phyloP scores from a whole-genome alignment of 441 rosid species.

The Pelargonium australe region DNA sequence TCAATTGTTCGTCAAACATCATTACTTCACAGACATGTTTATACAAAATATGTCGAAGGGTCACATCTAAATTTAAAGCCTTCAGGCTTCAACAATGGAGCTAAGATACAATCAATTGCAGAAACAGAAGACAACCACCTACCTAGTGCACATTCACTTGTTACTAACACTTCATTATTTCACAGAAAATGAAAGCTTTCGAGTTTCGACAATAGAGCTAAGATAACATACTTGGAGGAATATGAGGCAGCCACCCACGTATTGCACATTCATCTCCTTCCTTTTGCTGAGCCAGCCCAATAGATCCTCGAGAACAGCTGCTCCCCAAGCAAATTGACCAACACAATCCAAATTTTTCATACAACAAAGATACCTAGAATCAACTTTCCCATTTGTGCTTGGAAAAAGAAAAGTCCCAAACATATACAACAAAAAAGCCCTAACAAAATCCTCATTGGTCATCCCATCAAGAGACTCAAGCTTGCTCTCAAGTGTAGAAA shows the following conservation, averaged over 20 bases:
- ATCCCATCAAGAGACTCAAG: constrained; percentile 31
- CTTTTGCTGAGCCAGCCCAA: constrained; percentile 34
- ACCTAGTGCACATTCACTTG: no score
- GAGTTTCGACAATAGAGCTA: neutral
- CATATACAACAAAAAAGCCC: constrained; percentile 32
- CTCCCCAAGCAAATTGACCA: constrained; percentile 36
- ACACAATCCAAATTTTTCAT: constrained; percentile 28
- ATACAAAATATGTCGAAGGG: neutral
- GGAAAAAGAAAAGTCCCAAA: constrained; percentile 38
- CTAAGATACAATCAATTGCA: no score
- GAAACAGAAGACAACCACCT: no score
- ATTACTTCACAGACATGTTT: no score
- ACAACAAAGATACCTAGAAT: constrained; percentile 31
- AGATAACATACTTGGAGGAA: constrained; percentile 34
- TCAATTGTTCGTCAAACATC: no score
- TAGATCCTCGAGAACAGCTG: constrained; percentile 35
- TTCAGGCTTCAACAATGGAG: no score
- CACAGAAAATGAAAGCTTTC: neutral
- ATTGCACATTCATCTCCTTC: constrained; percentile 28
- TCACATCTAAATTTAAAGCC: no score
- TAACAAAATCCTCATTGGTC: constrained; percentile 32
- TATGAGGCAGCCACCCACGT: constrained; percentile 41
- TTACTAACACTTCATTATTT: neutral
- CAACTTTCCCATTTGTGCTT: constrained; percentile 29
- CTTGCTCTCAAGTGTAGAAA: constrained; percentile 30